These are phyloP conservation scores for Lactarius quietus DNA, from an alignment of 768 basidiomycete genomes.

Conservation along the genomic window DNA sequence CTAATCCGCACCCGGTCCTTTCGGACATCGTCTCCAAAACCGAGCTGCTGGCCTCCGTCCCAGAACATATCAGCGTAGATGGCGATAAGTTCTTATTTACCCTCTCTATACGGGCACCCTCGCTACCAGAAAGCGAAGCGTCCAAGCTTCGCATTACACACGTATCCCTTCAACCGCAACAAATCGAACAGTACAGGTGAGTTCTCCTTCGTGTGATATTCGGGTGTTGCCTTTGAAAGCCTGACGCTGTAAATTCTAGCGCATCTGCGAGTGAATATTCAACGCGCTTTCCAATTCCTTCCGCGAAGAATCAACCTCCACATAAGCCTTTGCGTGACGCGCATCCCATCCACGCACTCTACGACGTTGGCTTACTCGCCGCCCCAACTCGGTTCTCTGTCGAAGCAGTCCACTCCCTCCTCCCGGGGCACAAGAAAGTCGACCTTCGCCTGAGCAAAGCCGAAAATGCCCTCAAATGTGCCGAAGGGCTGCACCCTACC, in stretches of 20 bases:
- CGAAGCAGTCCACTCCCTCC: conserved; percentile 46
- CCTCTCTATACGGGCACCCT: conserved; percentile 57
- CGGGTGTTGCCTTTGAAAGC: neutral
- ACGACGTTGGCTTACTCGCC: conserved; percentile 45
- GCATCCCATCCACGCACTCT: conserved; percentile 48
- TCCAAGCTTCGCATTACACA: conserved; percentile 53
- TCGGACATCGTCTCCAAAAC: conserved; percentile 55
- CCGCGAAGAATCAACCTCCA: conserved; percentile 58
- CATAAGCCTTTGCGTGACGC: conserved; percentile 50
- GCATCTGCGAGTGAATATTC: conserved; percentile 41
- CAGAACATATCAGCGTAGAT: conserved; percentile 48
- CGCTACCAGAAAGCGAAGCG: conserved; percentile 46
- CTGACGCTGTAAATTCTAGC: conserved; percentile 17
- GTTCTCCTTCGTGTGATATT: conserved; percentile 26
- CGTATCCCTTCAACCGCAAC: conserved; percentile 55
- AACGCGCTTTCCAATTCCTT: conserved; percentile 53
- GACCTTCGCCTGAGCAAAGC: conserved; percentile 47
- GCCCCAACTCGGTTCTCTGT: conserved; percentile 30
- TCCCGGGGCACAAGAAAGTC: conserved; percentile 46
- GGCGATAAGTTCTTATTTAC: conserved; percentile 50
- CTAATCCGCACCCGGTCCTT: conserved; percentile 41
- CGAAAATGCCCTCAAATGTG: conserved; percentile 47
- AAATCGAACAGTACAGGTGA: conserved; percentile 66
- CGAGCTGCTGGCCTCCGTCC: conserved; percentile 60
- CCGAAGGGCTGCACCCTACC: conserved; percentile 30